Conservation (phyloP, 129 eudicot species). For the Daucus carota region DH1_v3.0 NC_030386.2:14377001-14377500, state of each 20-base stretch:
- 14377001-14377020: not conserved
- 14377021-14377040: not conserved
- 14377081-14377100: not conserved
- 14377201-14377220: not conserved
- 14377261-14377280: not conserved
- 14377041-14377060: not conserved
- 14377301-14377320: constrained; percentile 94
- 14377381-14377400: constrained; percentile 73
- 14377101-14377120: not conserved
- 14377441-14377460: constrained; percentile 5
- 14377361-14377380: constrained; percentile 90
- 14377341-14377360: constrained; percentile 95
- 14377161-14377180: not conserved
- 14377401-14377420: constrained; percentile 39
- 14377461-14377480: not conserved
- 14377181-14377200: not conserved
- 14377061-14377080: not conserved
- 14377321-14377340: constrained; percentile 95
- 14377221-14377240: not conserved
- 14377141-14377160: not conserved
- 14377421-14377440: not conserved
- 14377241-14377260: no score
- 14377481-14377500: not conserved
- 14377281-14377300: constrained; percentile 37
- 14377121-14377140: not conserved